These are phyloP conservation scores for Tulasnella sp. DNA, from an alignment of 768 basidiomycete genomes.

Conservation along the genomic window DNA sequence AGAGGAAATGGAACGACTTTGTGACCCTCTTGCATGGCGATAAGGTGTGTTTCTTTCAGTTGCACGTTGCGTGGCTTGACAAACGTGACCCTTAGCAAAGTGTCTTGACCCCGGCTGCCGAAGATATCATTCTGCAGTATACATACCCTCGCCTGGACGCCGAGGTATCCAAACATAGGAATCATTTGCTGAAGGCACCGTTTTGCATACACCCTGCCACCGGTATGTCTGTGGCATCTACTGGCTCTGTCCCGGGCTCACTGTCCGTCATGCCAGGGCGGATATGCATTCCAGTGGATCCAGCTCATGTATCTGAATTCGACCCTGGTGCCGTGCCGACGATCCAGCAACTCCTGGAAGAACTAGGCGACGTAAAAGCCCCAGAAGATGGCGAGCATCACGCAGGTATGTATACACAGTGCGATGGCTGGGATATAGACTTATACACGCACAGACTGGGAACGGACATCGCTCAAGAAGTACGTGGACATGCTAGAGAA, in stretches of 20 bases:
- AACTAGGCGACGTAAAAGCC: constrained; percentile 43
- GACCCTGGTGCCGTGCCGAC: constrained; percentile 81
- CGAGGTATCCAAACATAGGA: constrained; percentile 93
- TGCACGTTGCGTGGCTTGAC: background rate
- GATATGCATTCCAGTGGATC: constrained; percentile 87
- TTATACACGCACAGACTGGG: constrained; percentile 46
- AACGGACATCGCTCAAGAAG: constrained; percentile 72
- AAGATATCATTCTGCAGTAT: constrained; percentile 85
- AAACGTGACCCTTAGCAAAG: background rate
- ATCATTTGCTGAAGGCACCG: constrained; percentile 94
- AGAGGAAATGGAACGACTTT: constrained; percentile 64
- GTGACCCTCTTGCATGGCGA: constrained; percentile 16
- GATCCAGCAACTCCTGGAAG: constrained; percentile 63
- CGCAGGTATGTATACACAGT: constrained; percentile 31
- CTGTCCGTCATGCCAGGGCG: constrained; percentile 38
- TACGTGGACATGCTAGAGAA: constrained; percentile 84
- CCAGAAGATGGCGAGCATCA: constrained; percentile 32
- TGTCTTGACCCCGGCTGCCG: constrained; percentile 40
- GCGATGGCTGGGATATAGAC: background rate
- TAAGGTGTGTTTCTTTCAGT: constrained; percentile 25
- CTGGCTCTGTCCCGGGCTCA: background rate
- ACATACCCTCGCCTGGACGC: constrained; percentile 94
- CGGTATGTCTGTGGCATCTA: constrained; percentile 22
- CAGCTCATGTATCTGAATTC: constrained; percentile 59
- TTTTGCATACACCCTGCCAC: constrained; percentile 97